phyloP scores from a whole-genome alignment of 192 early-diverging fungal genomes.

The Irineochytrium annulatum region DNA sequence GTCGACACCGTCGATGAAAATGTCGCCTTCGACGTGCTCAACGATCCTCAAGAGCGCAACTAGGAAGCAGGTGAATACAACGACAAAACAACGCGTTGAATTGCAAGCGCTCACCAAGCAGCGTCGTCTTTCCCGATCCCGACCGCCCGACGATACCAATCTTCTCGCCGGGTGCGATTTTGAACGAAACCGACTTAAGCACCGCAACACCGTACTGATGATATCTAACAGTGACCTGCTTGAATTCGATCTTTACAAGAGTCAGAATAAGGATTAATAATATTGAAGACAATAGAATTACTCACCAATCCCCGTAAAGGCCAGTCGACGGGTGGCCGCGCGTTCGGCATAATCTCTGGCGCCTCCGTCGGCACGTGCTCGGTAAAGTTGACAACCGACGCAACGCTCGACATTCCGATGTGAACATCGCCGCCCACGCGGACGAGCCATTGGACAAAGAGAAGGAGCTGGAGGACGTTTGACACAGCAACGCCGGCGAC shows the following conservation, averaged over 20 bases:
- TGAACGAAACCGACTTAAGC: slow-evolving; percentile 71
- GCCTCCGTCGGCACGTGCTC: slow-evolving; percentile 33
- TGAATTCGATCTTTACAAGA: slow-evolving; percentile 56
- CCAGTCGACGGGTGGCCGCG: slow-evolving; percentile 40
- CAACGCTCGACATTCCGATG: slow-evolving; percentile 55
- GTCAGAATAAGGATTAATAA: neutral
- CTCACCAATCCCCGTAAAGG: slow-evolving; percentile 40
- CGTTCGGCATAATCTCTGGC: slow-evolving; percentile 18
- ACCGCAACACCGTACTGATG: slow-evolving; percentile 61
- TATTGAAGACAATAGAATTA: neutral
- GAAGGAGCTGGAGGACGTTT: slow-evolving; percentile 58
- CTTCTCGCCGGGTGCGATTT: slow-evolving; percentile 66
- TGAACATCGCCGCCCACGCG: slow-evolving; percentile 54
- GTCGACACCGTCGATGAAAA: slow-evolving; percentile 74
- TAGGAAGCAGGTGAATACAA: slow-evolving; percentile 27
- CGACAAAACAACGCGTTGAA: slow-evolving; percentile 45
- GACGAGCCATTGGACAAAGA: slow-evolving; percentile 67
- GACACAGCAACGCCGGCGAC: slow-evolving; percentile 60
- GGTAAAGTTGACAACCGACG: slow-evolving; percentile 51
- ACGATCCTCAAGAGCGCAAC: slow-evolving; percentile 49
- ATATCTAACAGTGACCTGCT: slow-evolving; percentile 63
- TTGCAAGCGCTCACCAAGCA: slow-evolving; percentile 56
- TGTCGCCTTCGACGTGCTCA: slow-evolving; percentile 44
- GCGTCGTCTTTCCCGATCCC: slow-evolving; percentile 77
- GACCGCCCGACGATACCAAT: slow-evolving; percentile 87